Evolutionary conservation across 2,329 filamentous ascomycete genomes (phyloP), one percentile per base, ranked within the genome.

Genomic region (Penicillium sp.): DNA sequence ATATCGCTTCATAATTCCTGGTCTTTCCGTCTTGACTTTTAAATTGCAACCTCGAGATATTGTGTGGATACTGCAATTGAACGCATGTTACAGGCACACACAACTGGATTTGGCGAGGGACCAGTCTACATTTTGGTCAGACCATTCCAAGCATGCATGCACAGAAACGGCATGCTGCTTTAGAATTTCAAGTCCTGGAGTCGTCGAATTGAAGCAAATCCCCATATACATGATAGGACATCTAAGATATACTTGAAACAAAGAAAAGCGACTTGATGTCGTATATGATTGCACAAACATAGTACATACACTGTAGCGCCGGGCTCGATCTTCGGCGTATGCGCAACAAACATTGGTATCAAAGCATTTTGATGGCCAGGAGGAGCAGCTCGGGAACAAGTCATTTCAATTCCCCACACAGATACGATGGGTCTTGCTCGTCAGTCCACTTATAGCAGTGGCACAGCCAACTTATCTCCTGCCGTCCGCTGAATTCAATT

Each of bases 281-380:
- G 57, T 60, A 60, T 57, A 60, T 59, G 55, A 53, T 58, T 55
- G 57, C 60, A 58, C 49, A 59, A 60, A 62, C 55, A 63, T 63
- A 63, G 61, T 63, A 65, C 57, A 63, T 63, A 61, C 58, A 64
- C 56, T 53, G 56, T 59, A 57, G 51, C 53, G 52, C 52, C 36
- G 49, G 48, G 54, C 58, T 63, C 48, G 56, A 55, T 36, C 58
- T 48, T 52, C 51, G 51, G 57, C 51, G 41, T 53, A 53, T 44
- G 56, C 55, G 56, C 57, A 50, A 62, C 54, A 50, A 57, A 61
- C 42, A 61, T 62, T 65, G 62, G 62, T 65, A 65, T 65, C 58
- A 65, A 65, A 61, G 55, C 58, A 56, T 58, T 45, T 54, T 51
- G 36, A 40, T 29, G 57, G 42, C 36, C 38, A 56, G 45, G 54